Base-by-base conservation (phyloP, 495 filamentous ascomycete species). In the Neurospora intermedia region DNA sequence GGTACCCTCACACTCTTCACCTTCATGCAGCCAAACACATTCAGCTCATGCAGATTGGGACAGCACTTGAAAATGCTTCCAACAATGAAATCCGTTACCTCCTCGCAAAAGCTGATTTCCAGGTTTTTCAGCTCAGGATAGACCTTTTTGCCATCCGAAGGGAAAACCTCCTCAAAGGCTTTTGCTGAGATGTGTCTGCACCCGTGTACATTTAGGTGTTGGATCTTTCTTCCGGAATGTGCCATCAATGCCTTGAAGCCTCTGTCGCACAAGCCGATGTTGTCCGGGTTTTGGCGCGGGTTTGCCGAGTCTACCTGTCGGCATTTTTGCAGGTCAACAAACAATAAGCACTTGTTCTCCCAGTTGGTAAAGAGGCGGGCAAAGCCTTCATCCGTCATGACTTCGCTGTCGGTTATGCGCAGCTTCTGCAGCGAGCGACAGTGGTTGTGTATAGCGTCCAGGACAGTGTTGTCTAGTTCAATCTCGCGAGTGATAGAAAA, bases 21-120 rank as follows among this genome's bases (percentile, higher is more conserved):
- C 76, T 91, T 90, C 83, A 94, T 94, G 81, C 93, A 95, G 31
- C 91, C 93, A 82, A 96, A 97, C 6, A 93, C 92, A 48, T 91
- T 89, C 69, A 96, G 76, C 77, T 89, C 89, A 78, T 88, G 88
- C 43, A 98, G 75, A 5, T 85, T 85, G 6, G 93, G 93, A 75
- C 93, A 97, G 77, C 86, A 85, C 62, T 85, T 83, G 80, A 97
- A 93, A 69, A 97, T 93, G 20, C 84, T 87, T 3, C 89, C 88
- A 0, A 93, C 86, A 20, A 96, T 84, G 31, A 88, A 88, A 75
- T 94, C 93, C 73, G 94, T 91, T 7, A 95, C 89, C 27, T 83
- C 83, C 13, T 89, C 88, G 75, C 91, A 90, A 80, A 97, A 97
- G 74, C 89, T 91, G 69, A 97, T 84, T 77, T 98, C 91, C 43